Evolutionary conservation across 2,329 filamentous ascomycete species (phyloP).

Genomic region (Stenocarpella maydis): DNA sequence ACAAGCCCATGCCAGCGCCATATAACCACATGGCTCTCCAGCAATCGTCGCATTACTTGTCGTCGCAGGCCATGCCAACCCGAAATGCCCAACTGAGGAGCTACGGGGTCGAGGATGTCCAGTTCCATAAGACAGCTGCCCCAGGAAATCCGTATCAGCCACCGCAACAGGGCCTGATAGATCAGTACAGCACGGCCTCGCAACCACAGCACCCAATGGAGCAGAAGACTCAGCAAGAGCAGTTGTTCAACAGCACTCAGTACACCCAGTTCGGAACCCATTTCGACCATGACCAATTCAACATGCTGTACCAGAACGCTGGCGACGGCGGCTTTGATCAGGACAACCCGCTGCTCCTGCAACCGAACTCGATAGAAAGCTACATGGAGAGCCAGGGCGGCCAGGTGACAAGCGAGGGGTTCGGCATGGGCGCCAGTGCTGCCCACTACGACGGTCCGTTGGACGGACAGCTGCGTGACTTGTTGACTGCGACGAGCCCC

Average conservation of each 20-base stretch:
- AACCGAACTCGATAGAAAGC: conserved; percentile 26
- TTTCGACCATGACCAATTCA: neutral
- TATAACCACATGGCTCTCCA: conserved; percentile 44
- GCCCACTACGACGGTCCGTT: neutral
- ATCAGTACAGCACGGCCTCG: conserved; percentile 33
- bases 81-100: conserved; percentile 38
- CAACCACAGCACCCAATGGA: conserved; percentile 38
- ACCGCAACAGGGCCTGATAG: conserved; percentile 34
- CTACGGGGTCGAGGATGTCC: conserved; percentile 42
- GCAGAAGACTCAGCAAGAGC: conserved; percentile 28
- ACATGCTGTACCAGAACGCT: neutral
- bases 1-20: conserved; percentile 48
- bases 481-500: conserved; percentile 11
- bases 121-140: conserved; percentile 47
- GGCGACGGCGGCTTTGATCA: conserved; percentile 22
- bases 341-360: conserved; percentile 31
- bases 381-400: conserved; percentile 6
- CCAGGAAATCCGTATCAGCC: conserved; percentile 41
- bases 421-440: neutral
- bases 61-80: conserved; percentile 42
- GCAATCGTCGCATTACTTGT: conserved; percentile 30
- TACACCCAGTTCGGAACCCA: conserved; percentile 2
- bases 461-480: neutral
- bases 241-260: conserved; percentile 19
- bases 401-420: neutral